Percentiles rank a stretch among this genome's conserved stretches.
These are phyloP conservation scores for Nemania diffusa DNA, from an alignment of 2,329 filamentous ascomycete genomes.

Conservation along the genomic window DNA sequence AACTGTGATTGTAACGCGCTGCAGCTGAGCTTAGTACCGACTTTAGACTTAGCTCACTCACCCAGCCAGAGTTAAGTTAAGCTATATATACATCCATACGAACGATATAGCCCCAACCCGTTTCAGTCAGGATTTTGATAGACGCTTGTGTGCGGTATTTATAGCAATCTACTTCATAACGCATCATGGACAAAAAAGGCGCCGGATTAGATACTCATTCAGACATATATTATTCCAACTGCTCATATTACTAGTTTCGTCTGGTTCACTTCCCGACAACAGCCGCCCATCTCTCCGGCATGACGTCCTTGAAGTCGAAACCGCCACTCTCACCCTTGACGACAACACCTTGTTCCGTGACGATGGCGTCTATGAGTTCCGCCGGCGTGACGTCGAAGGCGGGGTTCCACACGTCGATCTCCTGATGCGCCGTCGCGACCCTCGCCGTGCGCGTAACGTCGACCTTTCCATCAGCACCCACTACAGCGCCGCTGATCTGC, in stretches of 20 bases:
- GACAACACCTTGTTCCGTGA: slow-evolving; percentile 90
- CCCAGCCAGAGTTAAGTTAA: not conserved
- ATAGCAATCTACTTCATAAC: not conserved
- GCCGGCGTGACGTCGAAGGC: slow-evolving; percentile 95
- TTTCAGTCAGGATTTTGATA: not conserved
- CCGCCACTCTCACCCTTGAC: slow-evolving; percentile 77
- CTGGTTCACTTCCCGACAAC: slow-evolving; percentile 44
- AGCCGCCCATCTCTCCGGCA: slow-evolving; percentile 65
- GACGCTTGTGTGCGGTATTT: not conserved
- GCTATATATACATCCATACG: slow-evolving; percentile 16
- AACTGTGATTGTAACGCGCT: slow-evolving; percentile 17
- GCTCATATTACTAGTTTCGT: not conserved
- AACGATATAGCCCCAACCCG: slow-evolving; percentile 6
- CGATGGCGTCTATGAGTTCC: slow-evolving; percentile 88
- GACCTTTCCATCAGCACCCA: slow-evolving; percentile 70
- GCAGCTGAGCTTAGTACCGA: not conserved
- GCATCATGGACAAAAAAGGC: not conserved
- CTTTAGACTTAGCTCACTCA: not conserved
- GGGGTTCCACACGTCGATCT: slow-evolving; percentile 93
- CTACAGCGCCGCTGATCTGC: slow-evolving; percentile 80
- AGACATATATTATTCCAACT: not conserved
- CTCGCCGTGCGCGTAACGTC: slow-evolving; percentile 72
- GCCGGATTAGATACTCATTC: not conserved
- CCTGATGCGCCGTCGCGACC: slow-evolving; percentile 81
- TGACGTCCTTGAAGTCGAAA: slow-evolving; percentile 71